A percentile compares a stretch with the other conserved stretches of the same genome.
Conservation (phyloP, 768 basidiomycete species). For the Rhodotorula babjevae region DNA sequence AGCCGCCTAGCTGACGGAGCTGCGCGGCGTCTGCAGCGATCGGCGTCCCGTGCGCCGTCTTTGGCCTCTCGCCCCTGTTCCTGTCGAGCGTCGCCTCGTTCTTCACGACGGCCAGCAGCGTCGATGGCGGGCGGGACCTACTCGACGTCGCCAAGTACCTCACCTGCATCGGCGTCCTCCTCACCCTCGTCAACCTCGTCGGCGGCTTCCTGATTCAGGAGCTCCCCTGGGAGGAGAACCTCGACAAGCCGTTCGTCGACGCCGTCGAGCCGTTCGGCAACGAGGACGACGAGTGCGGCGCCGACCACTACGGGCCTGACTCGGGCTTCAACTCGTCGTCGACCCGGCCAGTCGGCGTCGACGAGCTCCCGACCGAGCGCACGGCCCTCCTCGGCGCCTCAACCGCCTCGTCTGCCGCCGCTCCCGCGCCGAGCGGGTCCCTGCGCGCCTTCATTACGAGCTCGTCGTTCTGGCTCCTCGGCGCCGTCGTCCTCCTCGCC, state of each 20-base stretch:
- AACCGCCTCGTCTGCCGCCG: neutral
- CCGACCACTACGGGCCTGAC: neutral
- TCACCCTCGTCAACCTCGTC: constrained; percentile 29
- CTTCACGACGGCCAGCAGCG: constrained; percentile 21
- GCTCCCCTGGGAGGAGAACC: constrained; percentile 28
- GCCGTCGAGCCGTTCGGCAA: neutral
- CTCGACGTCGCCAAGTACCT: constrained; percentile 38
- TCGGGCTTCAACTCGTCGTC: neutral
- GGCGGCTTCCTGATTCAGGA: constrained; percentile 26
- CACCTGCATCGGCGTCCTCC: constrained; percentile 34
- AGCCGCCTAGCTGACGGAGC: neutral
- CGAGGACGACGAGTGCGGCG: neutral
- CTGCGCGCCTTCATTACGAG: constrained; percentile 13
- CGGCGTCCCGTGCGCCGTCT: constrained; percentile 38
- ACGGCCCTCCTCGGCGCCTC: constrained; percentile 7
- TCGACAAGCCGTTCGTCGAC: constrained; percentile 6
- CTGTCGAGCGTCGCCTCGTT: constrained; percentile 36
- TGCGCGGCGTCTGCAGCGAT: constrained; percentile 14
- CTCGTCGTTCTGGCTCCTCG: constrained; percentile 37
- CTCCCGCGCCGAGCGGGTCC: neutral
- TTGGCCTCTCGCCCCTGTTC: constrained; percentile 41
- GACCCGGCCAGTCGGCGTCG: neutral
- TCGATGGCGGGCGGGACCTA: neutral
- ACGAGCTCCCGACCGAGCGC: constrained; percentile 9
- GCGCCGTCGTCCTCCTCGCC: constrained; percentile 26